phyloP scores from a whole-genome alignment of 345 rosid species.

The Gossypium herbaceum region DNA sequence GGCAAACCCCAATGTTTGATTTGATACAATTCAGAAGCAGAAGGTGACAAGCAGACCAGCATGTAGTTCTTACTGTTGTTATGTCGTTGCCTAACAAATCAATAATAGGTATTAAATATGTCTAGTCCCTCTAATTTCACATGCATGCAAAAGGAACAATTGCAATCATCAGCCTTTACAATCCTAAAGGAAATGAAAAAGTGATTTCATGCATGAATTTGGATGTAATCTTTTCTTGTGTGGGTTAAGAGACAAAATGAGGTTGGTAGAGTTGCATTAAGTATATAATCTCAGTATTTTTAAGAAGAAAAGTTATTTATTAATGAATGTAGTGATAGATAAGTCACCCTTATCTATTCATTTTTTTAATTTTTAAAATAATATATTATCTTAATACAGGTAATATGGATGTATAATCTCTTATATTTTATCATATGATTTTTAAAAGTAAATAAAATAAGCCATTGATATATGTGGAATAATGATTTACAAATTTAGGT shows the following conservation, averaged over 20 bases:
- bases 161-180: not conserved
- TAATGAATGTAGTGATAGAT: no score
- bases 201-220: not conserved
- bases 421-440: no score
- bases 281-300: not conserved
- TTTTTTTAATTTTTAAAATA: no score
- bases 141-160: not conserved
- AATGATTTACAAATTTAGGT: no score
- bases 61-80: not conserved
- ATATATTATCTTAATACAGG: no score
- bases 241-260: not conserved
- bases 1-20: not conserved
- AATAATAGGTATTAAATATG: not conserved
- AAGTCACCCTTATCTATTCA: no score
- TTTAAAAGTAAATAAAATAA: no score
- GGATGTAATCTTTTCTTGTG: not conserved
- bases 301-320: no score
- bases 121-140: not conserved
- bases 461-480: no score
- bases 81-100: not conserved
- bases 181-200: not conserved
- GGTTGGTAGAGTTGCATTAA: not conserved
- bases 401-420: no score
- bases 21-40: not conserved
- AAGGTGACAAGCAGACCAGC: constrained; percentile 5